Evolutionary conservation across 1,284 basidiomycete genomes (phyloP), one percentile per base, ranked within the genome.

Genomic region (Spongispora temasekensis): DNA sequence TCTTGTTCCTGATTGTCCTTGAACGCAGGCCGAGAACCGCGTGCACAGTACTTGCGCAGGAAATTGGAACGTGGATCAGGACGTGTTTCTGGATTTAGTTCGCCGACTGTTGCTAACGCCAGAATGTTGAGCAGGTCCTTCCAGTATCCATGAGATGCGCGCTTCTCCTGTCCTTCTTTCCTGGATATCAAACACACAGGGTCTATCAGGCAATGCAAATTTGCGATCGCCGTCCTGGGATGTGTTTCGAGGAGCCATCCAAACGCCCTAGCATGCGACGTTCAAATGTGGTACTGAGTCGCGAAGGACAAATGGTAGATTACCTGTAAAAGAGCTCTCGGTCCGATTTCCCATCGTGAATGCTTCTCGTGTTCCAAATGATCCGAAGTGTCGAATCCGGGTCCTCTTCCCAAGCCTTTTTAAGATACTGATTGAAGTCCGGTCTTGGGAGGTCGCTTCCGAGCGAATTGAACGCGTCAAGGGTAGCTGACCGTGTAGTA

Each of bases 51-150:
- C 30, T 67, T 68, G 62, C 81, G 79, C 27, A 81, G 72, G 68
- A 82, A 69, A 35, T 61, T 65, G 7, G 66, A 64, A 21, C 54
- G 58, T 9, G 55, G 59, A 51, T 35, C 1, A 5, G 64, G 56
- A 5, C 46, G 12, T 9, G 30, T 4, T 8, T 27, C 51, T 30
- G 71, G 66, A 23, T 61, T 58, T 35, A 89, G 78, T 61, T 87
- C 74, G 61, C 79, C 80, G 12, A 78, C 68, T 0, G 81, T 77
- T 4, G 83, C 84, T 40, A 89, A 76, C 5, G 80, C 78, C 13
- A 89, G 73, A 56, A 89, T 83, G 57, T 88, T 87, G 51, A 88
- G 78, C 25, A 89, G 76, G 63, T 89, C 87, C 69, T 89, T 89
- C 84, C 85, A 89, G 66, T 85, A 89, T 0, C 87, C 88, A 59